phyloP scores from a whole-genome alignment of 345 rosid genomes.

The Kernera saxatilis region DNA sequence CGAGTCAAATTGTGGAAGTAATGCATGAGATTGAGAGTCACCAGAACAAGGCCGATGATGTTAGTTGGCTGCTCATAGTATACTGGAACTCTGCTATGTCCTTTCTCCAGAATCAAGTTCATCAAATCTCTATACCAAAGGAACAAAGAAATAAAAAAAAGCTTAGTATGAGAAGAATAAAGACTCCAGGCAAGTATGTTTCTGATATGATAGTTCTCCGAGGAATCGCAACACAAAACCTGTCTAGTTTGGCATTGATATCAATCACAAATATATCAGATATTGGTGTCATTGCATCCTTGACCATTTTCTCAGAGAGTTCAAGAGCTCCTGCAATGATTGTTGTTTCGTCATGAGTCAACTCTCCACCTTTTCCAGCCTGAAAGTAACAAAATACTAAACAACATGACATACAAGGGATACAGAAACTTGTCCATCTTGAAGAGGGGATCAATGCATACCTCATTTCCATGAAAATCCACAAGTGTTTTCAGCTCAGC shows the following conservation, averaged over 20 bases:
- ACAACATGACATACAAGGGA: not conserved
- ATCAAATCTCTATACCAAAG: slow-evolving; percentile 53
- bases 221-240: slow-evolving; percentile 36
- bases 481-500: slow-evolving; percentile 99
- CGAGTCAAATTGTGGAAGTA: not conserved
- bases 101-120: slow-evolving; percentile 84
- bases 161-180: not conserved
- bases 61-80: slow-evolving; percentile 85
- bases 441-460: slow-evolving; percentile 27
- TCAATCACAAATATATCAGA: slow-evolving; percentile 75
- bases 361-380: slow-evolving; percentile 99
- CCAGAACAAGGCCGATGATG: slow-evolving; percentile 90
- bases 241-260: slow-evolving; percentile 77
- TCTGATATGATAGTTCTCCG: not conserved
- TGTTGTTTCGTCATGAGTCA: slow-evolving; percentile 96
- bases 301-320: slow-evolving; percentile 76
- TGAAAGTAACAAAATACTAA: slow-evolving; percentile 23
- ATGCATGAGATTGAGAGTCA: slow-evolving; percentile 25
- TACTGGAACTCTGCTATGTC: slow-evolving; percentile 98
- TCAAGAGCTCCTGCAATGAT: slow-evolving; percentile 99
- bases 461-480: slow-evolving; percentile 92
- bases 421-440: slow-evolving; percentile 7
- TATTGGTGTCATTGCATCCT: slow-evolving; percentile 91
- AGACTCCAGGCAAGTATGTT: not conserved
- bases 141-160: not conserved